Evolutionary conservation across 2,329 filamentous ascomycete genomes (phyloP).

Genomic region (Xylaria sp.): DNA sequence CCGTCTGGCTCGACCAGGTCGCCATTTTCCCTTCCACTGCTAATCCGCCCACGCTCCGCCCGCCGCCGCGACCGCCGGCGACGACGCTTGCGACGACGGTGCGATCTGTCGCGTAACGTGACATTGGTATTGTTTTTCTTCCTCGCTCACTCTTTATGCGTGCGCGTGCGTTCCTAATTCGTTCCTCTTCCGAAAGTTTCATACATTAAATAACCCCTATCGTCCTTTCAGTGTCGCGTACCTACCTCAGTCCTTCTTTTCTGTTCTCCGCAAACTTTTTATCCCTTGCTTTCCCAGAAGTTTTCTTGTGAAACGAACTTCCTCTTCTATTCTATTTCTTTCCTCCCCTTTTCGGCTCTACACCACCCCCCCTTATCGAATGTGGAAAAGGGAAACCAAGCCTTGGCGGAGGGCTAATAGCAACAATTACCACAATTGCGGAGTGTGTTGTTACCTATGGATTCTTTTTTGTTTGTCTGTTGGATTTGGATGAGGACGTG

Average conservation of each 20-base stretch:
- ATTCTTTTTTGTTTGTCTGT: neutral
- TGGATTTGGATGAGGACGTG: neutral
- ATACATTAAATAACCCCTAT: neutral
- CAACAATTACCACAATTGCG: conserved; percentile 7
- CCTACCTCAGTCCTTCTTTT: neutral
- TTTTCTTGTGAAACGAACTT: neutral
- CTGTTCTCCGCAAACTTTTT: neutral
- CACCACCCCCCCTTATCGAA: too few species aligned
- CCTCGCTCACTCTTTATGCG: neutral
- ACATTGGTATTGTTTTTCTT: neutral
- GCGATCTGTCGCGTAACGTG: neutral
- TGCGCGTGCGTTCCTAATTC: neutral
- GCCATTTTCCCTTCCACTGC: conserved; percentile 21
- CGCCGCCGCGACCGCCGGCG: neutral
- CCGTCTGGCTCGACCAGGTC: conserved; percentile 42
- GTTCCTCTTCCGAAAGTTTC: neutral
- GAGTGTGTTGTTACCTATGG: conserved; percentile 1
- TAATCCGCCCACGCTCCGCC: neutral
- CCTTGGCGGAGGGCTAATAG: neutral
- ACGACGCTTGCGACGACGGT: conserved; percentile 26
- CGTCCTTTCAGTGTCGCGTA: neutral
- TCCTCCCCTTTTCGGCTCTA: neutral
- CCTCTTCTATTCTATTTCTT: neutral
- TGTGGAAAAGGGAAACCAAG: neutral
- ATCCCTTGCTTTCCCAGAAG: neutral